phyloP scores from a whole-genome alignment of 2,329 filamentous ascomycete species.

The Albophoma yamanashiensis region DNA sequence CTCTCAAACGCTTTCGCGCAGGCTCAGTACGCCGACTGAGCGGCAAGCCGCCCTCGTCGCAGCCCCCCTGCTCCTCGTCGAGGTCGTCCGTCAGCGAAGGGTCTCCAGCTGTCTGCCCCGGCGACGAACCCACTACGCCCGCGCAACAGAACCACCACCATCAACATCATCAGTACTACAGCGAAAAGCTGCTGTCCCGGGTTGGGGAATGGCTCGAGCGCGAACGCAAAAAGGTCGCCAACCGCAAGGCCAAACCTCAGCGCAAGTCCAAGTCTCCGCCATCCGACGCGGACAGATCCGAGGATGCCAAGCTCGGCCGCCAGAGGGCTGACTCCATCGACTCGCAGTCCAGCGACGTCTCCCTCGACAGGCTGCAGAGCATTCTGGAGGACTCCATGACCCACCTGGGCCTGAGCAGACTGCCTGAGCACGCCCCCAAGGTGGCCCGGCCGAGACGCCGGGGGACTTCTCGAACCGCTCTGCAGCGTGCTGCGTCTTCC shows the following conservation, averaged over 20 bases:
- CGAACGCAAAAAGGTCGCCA: constrained; percentile 54
- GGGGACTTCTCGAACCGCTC: constrained; percentile 19
- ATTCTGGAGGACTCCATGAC: constrained; percentile 63
- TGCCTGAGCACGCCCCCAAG: constrained; percentile 32
- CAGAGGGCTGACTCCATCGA: constrained; percentile 43
- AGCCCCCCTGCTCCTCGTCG: constrained; percentile 26
- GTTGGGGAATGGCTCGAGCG: constrained; percentile 75
- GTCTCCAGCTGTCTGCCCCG: constrained; percentile 14
- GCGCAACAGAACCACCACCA: constrained; percentile 15
- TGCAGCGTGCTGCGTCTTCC: constrained; percentile 50
- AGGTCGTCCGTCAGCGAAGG: constrained; percentile 31
- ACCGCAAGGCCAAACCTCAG: background rate
- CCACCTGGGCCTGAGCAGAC: constrained; percentile 35
- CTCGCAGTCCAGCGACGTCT: constrained; percentile 59
- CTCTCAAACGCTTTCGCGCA: constrained; percentile 20
- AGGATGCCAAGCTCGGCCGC: constrained; percentile 7
- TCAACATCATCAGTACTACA: constrained; percentile 27
- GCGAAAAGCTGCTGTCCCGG: constrained; percentile 56
- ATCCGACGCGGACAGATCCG: constrained; percentile 13
- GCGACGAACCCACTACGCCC: constrained; percentile 15
- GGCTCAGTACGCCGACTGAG: constrained; percentile 21
- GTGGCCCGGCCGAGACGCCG: constrained; percentile 30
- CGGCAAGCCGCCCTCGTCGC: constrained; percentile 16
- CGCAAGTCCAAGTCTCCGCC: constrained; percentile 24
- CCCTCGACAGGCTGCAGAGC: constrained; percentile 69